Conservation (phyloP, 2,329 filamentous ascomycete genomes). For the Fusarium sulawesiense region DNA sequence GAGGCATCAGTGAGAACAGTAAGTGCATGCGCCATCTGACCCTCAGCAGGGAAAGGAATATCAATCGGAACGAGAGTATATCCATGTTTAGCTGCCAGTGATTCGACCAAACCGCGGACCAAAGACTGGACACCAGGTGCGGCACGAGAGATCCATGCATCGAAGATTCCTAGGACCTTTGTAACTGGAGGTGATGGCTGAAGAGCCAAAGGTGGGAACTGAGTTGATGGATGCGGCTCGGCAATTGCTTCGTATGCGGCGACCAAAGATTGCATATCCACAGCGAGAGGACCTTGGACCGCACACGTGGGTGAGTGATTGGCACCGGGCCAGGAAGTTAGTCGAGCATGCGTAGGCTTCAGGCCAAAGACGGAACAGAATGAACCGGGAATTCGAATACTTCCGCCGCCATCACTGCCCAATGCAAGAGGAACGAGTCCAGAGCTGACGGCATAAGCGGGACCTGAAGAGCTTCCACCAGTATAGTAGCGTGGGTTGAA, state of each 20-base stretch:
- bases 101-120: conserved; percentile 59
- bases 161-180: conserved; percentile 71
- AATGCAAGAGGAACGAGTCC: conserved; percentile 78
- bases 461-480: conserved; percentile 80
- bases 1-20: conserved; percentile 75
- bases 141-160: conserved; percentile 69
- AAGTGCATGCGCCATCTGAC: conserved; percentile 77
- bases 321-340: conserved; percentile 70
- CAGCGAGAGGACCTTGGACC: conserved; percentile 75
- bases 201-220: conserved; percentile 61
- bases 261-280: conserved; percentile 74
- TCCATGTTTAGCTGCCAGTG: conserved; percentile 62
- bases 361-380: conserved; percentile 81
- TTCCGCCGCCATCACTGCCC: conserved; percentile 79
- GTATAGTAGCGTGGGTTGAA: conserved; percentile 79
- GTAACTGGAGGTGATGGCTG: conserved; percentile 38
- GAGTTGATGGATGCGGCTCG: conserved; percentile 68
- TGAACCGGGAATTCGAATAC: conserved; percentile 76
- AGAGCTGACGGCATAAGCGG: conserved; percentile 74
- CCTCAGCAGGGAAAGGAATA: conserved; percentile 69
- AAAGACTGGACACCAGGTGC: conserved; percentile 57
- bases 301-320: conserved; percentile 71
- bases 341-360: conserved; percentile 75
- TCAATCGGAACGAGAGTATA: conserved; percentile 67
- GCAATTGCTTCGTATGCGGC: conserved; percentile 73